Evolutionary conservation across 1,139 yeast species (phyloP), one percentile per base, ranked within the genome.

Genomic region (Sugiyamaella xylanicola): DNA sequence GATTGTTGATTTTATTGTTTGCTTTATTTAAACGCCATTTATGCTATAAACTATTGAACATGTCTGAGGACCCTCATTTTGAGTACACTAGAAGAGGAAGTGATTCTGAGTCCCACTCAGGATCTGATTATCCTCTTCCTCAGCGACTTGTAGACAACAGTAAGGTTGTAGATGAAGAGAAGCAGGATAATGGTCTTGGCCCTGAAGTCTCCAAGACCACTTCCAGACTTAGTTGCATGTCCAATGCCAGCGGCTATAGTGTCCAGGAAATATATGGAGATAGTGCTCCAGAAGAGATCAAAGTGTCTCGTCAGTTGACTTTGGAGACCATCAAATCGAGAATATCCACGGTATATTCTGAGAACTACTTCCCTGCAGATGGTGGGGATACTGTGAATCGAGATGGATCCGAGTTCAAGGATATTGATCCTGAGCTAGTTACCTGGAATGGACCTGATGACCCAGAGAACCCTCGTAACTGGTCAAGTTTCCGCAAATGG

Each of bases 381-480:
- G 58, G 57, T 3, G 53, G 36, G 4, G 61, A 56, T 20, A 53
- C 53, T 20, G 44, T 48, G 9, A 42, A 41, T 13, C 39, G 55
- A 40, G 79, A 72, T 59, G 85, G 85, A 17, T 74, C 72, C 11
- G 85, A 81, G 60, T 82, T 78, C 61, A 66, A 71, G 22, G 72
- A 72, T 2, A 65, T 80, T 4, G 88, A 84, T 62, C 87, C 86
- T 0, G 87, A 84, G 63, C 69, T 84, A 44, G 83, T 84, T 3
- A 78, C 86, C 1, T 84, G 87, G 87, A 85, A 83, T 42, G 83
- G 84, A 2, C 77, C 74, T 1, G 78, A 81, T 56, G 89, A 85
- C 64, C 84, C 86, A 0, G 71, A 71, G 19, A 78, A 79, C 61
- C 87, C 90, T 35, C 71, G 87, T 58, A 85, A 85, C 68, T 85